A percentile compares a stretch with the other conserved stretches of the same genome.
phyloP scores from a whole-genome alignment of 805 yeast genomes.

The Nematodospora valgi region DNA sequence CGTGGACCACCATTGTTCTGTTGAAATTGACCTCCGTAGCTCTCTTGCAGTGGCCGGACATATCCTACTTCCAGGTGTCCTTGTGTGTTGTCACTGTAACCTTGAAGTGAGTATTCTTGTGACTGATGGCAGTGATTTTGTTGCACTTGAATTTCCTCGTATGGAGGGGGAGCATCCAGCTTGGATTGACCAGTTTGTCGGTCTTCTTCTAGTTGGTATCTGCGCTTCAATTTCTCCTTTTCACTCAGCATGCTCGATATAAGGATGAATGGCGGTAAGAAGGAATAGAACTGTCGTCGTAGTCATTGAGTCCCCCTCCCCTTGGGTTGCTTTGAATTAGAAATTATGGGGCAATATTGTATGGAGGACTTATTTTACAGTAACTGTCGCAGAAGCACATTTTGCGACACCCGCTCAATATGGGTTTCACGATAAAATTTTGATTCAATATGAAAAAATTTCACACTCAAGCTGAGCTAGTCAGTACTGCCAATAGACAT shows the following conservation, averaged over 20 bases:
- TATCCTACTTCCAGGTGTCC: conserved; percentile 4
- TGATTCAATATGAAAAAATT: too few relatives aligned
- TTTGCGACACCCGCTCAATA: too few relatives aligned
- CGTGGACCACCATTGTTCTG: conserved; percentile 6
- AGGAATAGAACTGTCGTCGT: too few relatives aligned
- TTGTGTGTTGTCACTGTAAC: conserved; percentile 2
- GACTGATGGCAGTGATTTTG: conserved; percentile 5
- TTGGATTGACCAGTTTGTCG: conserved; percentile 4
- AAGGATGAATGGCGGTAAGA: too few relatives aligned
- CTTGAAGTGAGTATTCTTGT: conserved; percentile 5
- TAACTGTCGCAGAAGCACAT: too few relatives aligned
- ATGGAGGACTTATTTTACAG: too few relatives aligned
- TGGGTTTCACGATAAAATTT: too few relatives aligned
- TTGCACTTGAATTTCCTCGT: conserved; percentile 3
- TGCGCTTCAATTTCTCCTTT: conserved; percentile 7
- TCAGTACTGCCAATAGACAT: neutral
- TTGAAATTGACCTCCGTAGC: neutral
- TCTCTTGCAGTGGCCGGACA: conserved; percentile 1
- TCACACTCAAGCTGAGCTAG: too few relatives aligned
- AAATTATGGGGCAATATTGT: too few relatives aligned
- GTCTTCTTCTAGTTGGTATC: conserved; percentile 8
- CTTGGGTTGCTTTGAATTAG: too few relatives aligned
- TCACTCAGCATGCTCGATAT: conserved; percentile 6
- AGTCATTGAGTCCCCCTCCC: too few relatives aligned
- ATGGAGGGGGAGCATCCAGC: conserved; percentile 10